Base-by-base conservation (phyloP, 2,329 filamentous ascomycete genomes). In the Fusarium verrucosum region DNA sequence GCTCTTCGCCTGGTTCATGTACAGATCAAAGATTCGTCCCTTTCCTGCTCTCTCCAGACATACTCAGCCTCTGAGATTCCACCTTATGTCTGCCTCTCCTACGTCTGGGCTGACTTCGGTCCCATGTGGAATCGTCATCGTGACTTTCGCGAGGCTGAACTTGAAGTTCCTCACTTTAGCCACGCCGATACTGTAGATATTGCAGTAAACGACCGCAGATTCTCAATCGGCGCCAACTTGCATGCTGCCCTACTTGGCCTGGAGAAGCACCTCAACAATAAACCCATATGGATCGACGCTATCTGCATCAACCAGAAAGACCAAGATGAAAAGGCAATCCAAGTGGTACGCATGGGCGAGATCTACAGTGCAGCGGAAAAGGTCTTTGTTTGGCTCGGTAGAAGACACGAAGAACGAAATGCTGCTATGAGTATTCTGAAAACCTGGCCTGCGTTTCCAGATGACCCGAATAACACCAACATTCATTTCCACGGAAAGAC, bases 71-170 rank as follows among this genome's bases (percentile, higher is more conserved):
- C 49, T 13, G 28, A 60, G 4, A 60, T 60, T 6, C 55, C 58
- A 3, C 26, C 49, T 1, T 60, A 60, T 14, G 26, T 23, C 26
- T 62, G 56, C 3, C 55, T 62, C 8, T 62, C 58, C 3, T 62
- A 62, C 9, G 58, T 62, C 11, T 62, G 58, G 58, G 35, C 40
- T 2, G 58, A 62, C n/a, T 60, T 55, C 3, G 58, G 58, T 4
- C 58, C 58, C 5, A 44, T 60, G 42, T 28, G 46, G 37, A 60
- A 60, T 20, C 43, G 43, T 5, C 41, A 33, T 0, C 58, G 56
- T 2, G 56, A 62, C 30, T 62, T 62, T 42, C 58, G 56, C 2
- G 28, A 60, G 28, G 32, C 33, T 11, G 58, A 59, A 10, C 37
- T 60, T n/a, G 55, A 62, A 19, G 55, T 55, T 2, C 55, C 56